Evolutionary conservation across 805 yeast genomes (phyloP), one percentile per base, ranked within the genome.

Genomic region (Candida anglica): DNA sequence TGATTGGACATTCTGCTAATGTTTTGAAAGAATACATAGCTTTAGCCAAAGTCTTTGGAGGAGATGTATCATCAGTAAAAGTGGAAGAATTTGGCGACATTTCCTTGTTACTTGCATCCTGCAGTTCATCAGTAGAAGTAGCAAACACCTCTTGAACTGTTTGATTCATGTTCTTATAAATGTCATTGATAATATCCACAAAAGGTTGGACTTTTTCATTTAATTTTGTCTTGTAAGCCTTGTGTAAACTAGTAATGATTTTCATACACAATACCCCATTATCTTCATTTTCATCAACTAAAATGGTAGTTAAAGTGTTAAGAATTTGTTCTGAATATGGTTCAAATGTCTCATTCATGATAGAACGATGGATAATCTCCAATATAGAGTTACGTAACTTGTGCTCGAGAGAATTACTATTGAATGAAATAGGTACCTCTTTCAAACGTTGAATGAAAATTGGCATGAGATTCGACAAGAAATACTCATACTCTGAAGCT

Each of bases 1-100:
- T 88, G 25, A 93, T 91, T 7, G 99, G 99, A 53, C 98, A 89
- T 56, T 93, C 99, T 0, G 96, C 86, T 39, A 93, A 71, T 10
- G 91, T 86, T 53, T 88, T 89, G 70, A 93, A 91, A 1, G 97
- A 88, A 43, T 57, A 70, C 73, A 86, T 74, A 4, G 96, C 82
- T 41, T 73, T 75, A 28, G 73, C 72, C 34, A 88, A 66, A 2
- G 72, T 63, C 38, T 78, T 79, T 6, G 74, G 52, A 15, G 63
- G 41, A 2, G 67, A 41, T 6, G 69, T 72, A 10, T 68, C 65
- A 13, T 66, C 69, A 17, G 58, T 55, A 21, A 67, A 52, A 5
- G 71, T 57, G 1, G 80, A 69, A 42, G 50, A 47, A 18, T 67
- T 64, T 15, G 58, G 59, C 3, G 63, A 47, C 50, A 46, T 47